These are phyloP conservation scores for Epichloe baconii DNA, from an alignment of 2,329 filamentous ascomycete genomes.

Conservation along the genomic window DNA sequence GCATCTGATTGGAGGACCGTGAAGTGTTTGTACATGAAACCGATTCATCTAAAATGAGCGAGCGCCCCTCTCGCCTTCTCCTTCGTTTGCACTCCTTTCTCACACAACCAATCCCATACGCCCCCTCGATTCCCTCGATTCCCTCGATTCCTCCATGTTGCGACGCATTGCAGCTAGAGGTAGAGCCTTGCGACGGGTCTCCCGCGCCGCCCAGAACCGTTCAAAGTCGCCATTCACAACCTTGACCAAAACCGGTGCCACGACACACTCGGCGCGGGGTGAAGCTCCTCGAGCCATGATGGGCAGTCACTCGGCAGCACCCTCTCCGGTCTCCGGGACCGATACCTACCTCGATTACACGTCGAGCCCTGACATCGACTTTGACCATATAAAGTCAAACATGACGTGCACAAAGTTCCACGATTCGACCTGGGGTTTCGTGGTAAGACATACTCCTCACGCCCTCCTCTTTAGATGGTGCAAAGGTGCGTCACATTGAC, in stretches of 20 bases:
- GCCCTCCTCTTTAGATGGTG: neutral
- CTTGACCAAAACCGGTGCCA: neutral
- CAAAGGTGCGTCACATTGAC: neutral
- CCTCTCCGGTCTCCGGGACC: neutral
- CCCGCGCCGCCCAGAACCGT: neutral
- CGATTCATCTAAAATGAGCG: too few relatives aligned
- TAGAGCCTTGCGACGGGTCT: neutral
- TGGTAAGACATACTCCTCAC: neutral
- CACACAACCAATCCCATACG: too few relatives aligned
- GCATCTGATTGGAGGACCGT: too few relatives aligned
- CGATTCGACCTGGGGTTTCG: slow-evolving; percentile 1
- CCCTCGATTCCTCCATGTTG: neutral
- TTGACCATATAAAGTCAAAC: neutral
- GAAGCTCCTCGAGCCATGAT: neutral
- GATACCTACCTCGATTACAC: neutral
- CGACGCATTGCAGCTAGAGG: neutral
- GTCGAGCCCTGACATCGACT: neutral
- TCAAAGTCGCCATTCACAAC: neutral
- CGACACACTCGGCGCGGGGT: neutral
- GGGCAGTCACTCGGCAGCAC: neutral
- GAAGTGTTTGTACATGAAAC: too few relatives aligned
- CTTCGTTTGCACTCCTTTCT: too few relatives aligned
- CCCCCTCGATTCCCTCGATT: too few relatives aligned
- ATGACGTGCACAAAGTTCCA: neutral
- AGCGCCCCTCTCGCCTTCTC: too few relatives aligned